Evolutionary conservation across 371 early-diverging fungal species (phyloP).

Genomic region (Apophysomyces elegans): DNA sequence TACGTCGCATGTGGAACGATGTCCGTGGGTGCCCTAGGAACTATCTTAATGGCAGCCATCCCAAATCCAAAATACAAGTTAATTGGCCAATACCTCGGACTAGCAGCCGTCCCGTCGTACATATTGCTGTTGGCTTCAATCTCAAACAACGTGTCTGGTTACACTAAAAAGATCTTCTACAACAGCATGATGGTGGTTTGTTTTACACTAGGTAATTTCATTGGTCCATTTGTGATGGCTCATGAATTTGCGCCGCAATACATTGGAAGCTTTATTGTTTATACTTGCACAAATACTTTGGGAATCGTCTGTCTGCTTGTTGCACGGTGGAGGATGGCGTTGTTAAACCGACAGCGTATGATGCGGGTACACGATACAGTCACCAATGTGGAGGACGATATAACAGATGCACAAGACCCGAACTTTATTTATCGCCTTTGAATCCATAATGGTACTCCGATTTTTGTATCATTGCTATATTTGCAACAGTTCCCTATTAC

Average conservation of each 20-base stretch:
- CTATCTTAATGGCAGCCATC: conserved; percentile 28
- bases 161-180: conserved; percentile 41
- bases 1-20: conserved; percentile 25
- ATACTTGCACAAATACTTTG: conserved; percentile 22
- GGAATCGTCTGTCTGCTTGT: conserved; percentile 25
- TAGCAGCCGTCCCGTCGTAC: conserved; percentile 27
- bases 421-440: too few species aligned
- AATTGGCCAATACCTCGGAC: conserved; percentile 30
- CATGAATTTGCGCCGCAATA: conserved; percentile 29
- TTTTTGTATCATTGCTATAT: too few species aligned
- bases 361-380: conserved; percentile 5
- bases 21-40: conserved; percentile 26
- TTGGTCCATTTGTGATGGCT: conserved; percentile 35
- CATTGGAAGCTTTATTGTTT: conserved; percentile 38
- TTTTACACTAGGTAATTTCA: conserved; percentile 34
- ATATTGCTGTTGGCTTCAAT: conserved; percentile 28
- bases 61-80: conserved; percentile 30
- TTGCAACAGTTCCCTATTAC: too few species aligned
- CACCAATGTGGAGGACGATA: conserved; percentile 28
- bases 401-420: conserved; percentile 27
- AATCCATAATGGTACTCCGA: too few species aligned
- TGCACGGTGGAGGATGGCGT: conserved; percentile 29
- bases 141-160: conserved; percentile 36
- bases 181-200: conserved; percentile 23
- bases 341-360: conserved; percentile 19